Evolutionary conservation across 177 flowering plant genomes (phyloP).

Genomic region (Vitis hybrid): DNA sequence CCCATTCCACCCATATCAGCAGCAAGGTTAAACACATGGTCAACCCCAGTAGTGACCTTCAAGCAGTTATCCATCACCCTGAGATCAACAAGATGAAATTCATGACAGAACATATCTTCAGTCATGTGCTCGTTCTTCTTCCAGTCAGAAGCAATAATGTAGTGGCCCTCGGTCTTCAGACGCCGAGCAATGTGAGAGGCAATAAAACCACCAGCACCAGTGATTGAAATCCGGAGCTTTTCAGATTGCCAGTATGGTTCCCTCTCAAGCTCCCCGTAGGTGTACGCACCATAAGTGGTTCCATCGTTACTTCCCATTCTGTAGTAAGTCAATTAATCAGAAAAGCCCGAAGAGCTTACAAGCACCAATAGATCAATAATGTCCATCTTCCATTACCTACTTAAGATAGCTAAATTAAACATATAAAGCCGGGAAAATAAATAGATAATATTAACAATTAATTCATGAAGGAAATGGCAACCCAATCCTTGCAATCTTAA

Average conservation of each 20-base stretch:
- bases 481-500: background rate
- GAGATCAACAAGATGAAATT: conserved; percentile 91
- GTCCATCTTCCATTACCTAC: background rate
- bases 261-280: conserved; percentile 79
- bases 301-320: conserved; percentile 76
- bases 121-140: conserved; percentile 99
- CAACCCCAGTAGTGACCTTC: conserved; percentile 79
- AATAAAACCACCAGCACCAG: conserved; percentile 98
- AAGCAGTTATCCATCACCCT: conserved; percentile 98
- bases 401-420: background rate
- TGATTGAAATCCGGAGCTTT: conserved; percentile 82
- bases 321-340: conserved; percentile 11
- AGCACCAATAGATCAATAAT: background rate
- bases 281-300: conserved; percentile 67
- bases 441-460: background rate
- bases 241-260: conserved; percentile 93
- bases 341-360: background rate
- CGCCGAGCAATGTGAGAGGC: conserved; percentile 97
- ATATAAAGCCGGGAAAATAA: background rate
- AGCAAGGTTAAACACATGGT: conserved; percentile 95
- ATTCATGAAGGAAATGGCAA: background rate
- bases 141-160: conserved; percentile 97
- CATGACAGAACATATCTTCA: conserved; percentile 95
- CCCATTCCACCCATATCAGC: conserved; percentile 99
- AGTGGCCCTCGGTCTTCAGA: conserved; percentile 91